phyloP scores from a whole-genome alignment of 2,329 filamentous ascomycete genomes.

The Monilinia laxa region DNA sequence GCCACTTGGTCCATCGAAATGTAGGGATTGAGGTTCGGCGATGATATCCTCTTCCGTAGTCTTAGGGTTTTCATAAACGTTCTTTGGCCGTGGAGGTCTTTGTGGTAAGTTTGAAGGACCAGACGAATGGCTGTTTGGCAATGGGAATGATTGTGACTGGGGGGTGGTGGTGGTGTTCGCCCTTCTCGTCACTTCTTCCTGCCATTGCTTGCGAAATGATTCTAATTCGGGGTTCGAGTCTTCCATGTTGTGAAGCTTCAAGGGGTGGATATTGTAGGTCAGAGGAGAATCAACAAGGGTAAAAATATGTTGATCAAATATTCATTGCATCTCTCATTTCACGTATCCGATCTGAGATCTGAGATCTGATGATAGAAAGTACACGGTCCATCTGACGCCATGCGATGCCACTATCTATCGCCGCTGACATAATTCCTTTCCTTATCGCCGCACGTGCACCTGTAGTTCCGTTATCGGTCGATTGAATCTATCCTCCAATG shows the following conservation, averaged over 20 bases:
- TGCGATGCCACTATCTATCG: conserved; percentile 18
- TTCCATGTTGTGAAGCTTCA: conserved; percentile 35
- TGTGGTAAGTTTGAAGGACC: conserved; percentile 28
- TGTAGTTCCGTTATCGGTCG: conserved; percentile 14
- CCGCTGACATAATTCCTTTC: conserved; percentile 22
- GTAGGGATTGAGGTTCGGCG: conserved; percentile 22
- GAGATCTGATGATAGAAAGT: no score
- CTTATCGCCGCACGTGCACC: conserved; percentile 13
- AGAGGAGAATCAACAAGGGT: background rate
- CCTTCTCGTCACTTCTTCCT: conserved; percentile 57
- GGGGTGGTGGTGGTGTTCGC: conserved; percentile 25
- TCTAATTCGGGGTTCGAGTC: conserved; percentile 71
- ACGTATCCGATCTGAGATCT: no score
- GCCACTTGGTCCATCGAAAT: conserved; percentile 25
- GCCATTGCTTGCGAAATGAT: conserved; percentile 82
- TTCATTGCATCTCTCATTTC: no score
- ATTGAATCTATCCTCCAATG: background rate
- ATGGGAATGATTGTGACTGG: conserved; percentile 22
- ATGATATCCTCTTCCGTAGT: conserved; percentile 30
- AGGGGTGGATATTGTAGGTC: no score
- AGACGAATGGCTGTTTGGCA: conserved; percentile 15
- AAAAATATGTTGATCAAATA: no score
- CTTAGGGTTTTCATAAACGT: background rate
- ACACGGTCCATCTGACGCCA: no score
- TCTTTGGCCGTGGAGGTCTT: conserved; percentile 26